Conservation (phyloP, 495 filamentous ascomycete species). For the Aspergillus haitiensis region DNA sequence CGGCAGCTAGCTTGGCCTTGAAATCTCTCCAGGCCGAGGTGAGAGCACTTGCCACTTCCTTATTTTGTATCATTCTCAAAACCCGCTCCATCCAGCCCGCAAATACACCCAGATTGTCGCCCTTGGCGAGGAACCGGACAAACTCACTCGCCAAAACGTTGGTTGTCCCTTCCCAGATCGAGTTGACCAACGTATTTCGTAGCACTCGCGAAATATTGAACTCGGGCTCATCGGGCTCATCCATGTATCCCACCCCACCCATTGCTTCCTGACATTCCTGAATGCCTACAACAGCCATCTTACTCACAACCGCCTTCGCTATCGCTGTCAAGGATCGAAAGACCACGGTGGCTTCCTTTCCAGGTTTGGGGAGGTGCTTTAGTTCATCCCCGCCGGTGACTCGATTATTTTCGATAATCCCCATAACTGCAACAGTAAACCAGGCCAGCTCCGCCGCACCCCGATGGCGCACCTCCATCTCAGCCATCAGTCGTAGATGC, state of each 20-base stretch:
- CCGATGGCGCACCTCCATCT: slow-evolving; percentile 52
- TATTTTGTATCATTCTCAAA: slow-evolving; percentile 5
- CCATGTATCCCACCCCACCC: slow-evolving; percentile 75
- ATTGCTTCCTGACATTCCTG: slow-evolving; percentile 68
- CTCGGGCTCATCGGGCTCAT: slow-evolving; percentile 49
- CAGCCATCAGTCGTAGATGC: slow-evolving; percentile 62
- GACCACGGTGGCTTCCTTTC: slow-evolving; percentile 43
- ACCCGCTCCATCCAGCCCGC: slow-evolving; percentile 24
- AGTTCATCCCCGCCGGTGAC: slow-evolving; percentile 7
- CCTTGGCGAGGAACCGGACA: slow-evolving; percentile 54
- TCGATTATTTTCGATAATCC: slow-evolving; percentile 44
- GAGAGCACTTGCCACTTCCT: background rate
- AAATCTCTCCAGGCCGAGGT: background rate
- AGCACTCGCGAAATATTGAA: slow-evolving; percentile 65
- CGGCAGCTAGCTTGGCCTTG: slow-evolving; percentile 19
- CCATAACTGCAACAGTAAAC: slow-evolving; percentile 60
- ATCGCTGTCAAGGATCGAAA: slow-evolving; percentile 65
- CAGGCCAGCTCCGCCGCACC: slow-evolving; percentile 60
- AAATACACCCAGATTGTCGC: slow-evolving; percentile 42
- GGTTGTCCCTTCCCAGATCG: slow-evolving; percentile 78
- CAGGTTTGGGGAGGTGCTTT: slow-evolving; percentile 30
- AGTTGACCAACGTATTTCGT: slow-evolving; percentile 63
- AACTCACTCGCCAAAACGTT: slow-evolving; percentile 66
- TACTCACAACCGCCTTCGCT: slow-evolving; percentile 64
- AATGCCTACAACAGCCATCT: slow-evolving; percentile 53